These are phyloP conservation scores for Tricholoma matsutake DNA, from an alignment of 768 basidiomycete genomes.

Conservation along the genomic window DNA sequence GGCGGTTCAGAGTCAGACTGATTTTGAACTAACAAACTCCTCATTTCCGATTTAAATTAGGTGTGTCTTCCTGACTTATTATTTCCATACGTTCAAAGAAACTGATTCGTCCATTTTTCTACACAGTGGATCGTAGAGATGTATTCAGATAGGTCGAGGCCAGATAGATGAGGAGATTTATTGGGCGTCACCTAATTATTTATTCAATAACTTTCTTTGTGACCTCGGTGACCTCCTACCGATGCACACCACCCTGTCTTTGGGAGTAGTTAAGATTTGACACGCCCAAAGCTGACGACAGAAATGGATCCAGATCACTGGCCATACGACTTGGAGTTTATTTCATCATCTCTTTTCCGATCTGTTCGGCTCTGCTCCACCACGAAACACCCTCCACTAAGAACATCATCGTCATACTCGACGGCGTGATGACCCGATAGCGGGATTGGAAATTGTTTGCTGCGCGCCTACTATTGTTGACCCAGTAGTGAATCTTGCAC, in stretches of 20 bases:
- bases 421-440: no score
- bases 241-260: not conserved
- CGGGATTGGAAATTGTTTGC: no score
- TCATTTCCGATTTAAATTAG: not conserved
- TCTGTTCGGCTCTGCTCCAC: slow-evolving; percentile 3
- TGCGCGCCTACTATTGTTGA: no score
- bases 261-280: not conserved
- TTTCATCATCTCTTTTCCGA: no score
- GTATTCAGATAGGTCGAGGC: not conserved
- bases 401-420: no score
- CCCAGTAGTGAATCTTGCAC: no score
- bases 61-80: not conserved
- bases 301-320: not conserved
- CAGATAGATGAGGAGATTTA: not conserved
- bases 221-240: not conserved
- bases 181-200: not conserved
- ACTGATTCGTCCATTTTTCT: not conserved
- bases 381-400: no score
- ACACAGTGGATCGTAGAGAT: not conserved
- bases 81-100: not conserved
- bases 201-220: not conserved
- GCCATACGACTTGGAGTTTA: no score
- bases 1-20: slow-evolving; percentile 34
- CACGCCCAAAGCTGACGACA: no score
- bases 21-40: not conserved